These are phyloP conservation scores for Arthroderma uncinatum DNA, from an alignment of 2,329 filamentous ascomycete genomes.

Conservation along the genomic window DNA sequence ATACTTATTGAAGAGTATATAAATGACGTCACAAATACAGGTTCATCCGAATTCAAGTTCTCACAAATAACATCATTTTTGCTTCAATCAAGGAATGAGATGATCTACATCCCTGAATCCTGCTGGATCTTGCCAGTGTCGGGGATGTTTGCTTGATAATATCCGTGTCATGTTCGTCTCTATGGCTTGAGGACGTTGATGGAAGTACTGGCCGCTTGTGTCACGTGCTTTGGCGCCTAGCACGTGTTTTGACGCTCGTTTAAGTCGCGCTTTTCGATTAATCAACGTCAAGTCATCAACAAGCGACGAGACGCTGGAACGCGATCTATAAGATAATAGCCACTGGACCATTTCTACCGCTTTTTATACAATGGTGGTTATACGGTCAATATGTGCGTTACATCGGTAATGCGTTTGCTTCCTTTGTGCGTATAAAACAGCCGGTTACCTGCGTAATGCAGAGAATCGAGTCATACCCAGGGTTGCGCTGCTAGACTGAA, in stretches of 20 bases:
- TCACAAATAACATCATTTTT: background rate
- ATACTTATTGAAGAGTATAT: too few relatives aligned
- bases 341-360: too few relatives aligned
- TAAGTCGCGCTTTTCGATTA: background rate
- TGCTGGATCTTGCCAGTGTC: background rate
- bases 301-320: background rate
- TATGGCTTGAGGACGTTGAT: too few relatives aligned
- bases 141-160: background rate
- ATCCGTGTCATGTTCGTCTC: background rate
- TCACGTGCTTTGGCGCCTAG: constrained; percentile 1
- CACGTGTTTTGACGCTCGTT: background rate
- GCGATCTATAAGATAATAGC: background rate
- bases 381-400: background rate
- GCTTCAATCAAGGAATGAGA: background rate
- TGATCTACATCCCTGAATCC: too few relatives aligned
- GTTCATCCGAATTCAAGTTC: background rate
- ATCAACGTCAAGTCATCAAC: background rate
- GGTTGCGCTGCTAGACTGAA: background rate
- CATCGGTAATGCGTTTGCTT: background rate
- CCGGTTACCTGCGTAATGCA: background rate
- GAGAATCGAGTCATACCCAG: background rate
- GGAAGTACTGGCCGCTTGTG: background rate
- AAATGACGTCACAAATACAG: background rate
- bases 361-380: background rate
- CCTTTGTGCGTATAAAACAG: background rate